phyloP scores from a whole-genome alignment of 306 rosid species.

The Cicer judaicum region DNA sequence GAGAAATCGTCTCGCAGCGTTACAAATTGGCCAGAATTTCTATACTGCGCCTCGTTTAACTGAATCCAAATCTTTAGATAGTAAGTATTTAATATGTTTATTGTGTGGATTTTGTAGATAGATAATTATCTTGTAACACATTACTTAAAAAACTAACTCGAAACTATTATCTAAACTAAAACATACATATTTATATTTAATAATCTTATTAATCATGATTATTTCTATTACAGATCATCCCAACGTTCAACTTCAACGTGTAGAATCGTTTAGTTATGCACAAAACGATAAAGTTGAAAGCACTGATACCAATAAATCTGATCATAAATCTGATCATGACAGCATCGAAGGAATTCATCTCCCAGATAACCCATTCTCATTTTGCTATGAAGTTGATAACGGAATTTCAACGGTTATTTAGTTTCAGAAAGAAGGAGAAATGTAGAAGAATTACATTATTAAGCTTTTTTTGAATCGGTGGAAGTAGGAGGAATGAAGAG shows the following conservation, averaged over 20 bases:
- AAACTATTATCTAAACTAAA: too few relatives aligned
- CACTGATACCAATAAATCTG: slow-evolving; percentile 44
- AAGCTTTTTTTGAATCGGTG: too few relatives aligned
- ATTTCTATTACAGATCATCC: slow-evolving; percentile 52
- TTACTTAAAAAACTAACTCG: too few relatives aligned
- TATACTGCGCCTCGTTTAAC: slow-evolving; percentile 43
- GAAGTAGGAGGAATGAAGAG: too few relatives aligned
- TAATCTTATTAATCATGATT: neutral
- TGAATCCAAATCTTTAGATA: slow-evolving; percentile 49
- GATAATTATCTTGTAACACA: too few relatives aligned
- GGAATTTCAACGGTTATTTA: slow-evolving; percentile 45
- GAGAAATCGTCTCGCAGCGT: slow-evolving; percentile 53
- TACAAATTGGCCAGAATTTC: slow-evolving; percentile 49
- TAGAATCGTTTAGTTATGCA: slow-evolving; percentile 47
- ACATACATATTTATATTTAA: too few relatives aligned
- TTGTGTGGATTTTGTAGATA: too few relatives aligned
- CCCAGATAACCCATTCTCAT: slow-evolving; percentile 81
- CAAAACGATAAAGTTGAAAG: slow-evolving; percentile 33
- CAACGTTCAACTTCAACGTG: slow-evolving; percentile 46
- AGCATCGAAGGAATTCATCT: slow-evolving; percentile 67
- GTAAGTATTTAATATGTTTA: slow-evolving; percentile 1
- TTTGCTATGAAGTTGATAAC: slow-evolving; percentile 21
- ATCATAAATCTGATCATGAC: slow-evolving; percentile 48
- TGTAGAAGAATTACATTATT: neutral
- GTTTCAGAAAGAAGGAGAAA: neutral